Conservation (phyloP, 1,284 basidiomycete species). For the Tylopilus microsporus region DNA sequence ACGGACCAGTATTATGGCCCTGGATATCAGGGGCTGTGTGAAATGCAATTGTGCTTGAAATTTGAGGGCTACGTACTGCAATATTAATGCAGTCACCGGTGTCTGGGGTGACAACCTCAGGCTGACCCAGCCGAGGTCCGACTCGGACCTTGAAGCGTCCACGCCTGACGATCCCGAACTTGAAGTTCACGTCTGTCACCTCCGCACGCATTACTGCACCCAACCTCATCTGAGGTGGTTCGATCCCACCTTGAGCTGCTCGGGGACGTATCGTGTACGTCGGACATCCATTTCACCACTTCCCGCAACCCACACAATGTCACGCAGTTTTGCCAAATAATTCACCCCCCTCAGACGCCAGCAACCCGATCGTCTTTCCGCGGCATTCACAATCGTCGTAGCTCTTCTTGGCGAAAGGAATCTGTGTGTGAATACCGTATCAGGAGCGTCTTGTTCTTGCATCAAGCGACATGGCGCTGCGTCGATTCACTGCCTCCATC, state of each 20-base stretch:
- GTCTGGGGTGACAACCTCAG: conserved; percentile 15
- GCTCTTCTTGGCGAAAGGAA: background rate
- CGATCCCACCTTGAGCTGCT: conserved; percentile 4
- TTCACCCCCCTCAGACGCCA: conserved; percentile 7
- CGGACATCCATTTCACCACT: conserved; percentile 2
- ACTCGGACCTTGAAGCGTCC: background rate
- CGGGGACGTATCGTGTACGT: conserved; percentile 12
- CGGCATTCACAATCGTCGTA: conserved; percentile 9
- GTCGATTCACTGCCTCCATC: conserved; percentile 48
- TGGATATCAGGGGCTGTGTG: conserved; percentile 9
- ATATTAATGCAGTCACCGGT: background rate
- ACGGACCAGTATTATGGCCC: conserved; percentile 1
- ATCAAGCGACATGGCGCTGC: conserved; percentile 43
- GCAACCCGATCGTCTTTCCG: conserved; percentile 10
- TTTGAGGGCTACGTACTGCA: background rate
- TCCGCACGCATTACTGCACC: conserved; percentile 11
- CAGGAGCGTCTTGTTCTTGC: conserved; percentile 5
- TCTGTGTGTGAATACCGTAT: conserved; percentile 5
- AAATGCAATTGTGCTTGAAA: background rate
- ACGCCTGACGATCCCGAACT: background rate
- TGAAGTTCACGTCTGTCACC: conserved; percentile 3
- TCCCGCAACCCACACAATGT: conserved; percentile 14
- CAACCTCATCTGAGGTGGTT: conserved; percentile 22
- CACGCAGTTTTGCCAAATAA: conserved; percentile 6
- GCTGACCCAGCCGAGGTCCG: conserved; percentile 2